Conservation (phyloP, 495 filamentous ascomycete genomes). For the Penicillium parvum region DNA sequence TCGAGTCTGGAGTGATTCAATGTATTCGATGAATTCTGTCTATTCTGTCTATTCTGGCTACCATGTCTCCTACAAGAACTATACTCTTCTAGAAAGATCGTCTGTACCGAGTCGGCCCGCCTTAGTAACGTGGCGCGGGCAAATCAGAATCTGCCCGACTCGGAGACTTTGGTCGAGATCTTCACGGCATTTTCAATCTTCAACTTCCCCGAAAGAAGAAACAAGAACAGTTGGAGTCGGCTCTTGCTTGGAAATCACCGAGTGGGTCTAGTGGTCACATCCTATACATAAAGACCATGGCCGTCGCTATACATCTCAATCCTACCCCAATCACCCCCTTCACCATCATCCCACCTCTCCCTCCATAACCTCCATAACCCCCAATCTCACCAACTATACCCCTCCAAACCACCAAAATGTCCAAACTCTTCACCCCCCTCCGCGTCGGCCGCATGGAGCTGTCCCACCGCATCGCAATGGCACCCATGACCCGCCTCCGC, state of each 20-base stretch:
- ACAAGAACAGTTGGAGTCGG: neutral
- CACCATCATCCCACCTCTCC: neutral
- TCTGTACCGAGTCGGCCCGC: neutral
- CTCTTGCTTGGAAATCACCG: constrained; percentile 6
- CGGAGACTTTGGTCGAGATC: no score
- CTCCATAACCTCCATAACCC: neutral
- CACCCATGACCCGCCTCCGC: constrained; percentile 49
- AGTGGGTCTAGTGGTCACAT: neutral
- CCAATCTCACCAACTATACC: neutral
- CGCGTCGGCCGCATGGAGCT: constrained; percentile 42
- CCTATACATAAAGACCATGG: neutral
- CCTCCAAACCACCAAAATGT: constrained; percentile 14
- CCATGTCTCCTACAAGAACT: no score
- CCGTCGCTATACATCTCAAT: neutral
- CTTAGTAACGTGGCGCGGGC: neutral
- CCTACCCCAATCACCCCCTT: neutral
- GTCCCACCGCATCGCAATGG: constrained; percentile 46
- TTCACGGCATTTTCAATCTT: neutral
- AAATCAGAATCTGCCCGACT: neutral
- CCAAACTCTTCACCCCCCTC: constrained; percentile 51
- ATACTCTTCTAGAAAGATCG: no score
- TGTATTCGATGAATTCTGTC: no score
- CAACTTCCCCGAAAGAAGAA: neutral
- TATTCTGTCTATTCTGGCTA: neutral
- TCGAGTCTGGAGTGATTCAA: no score